Percentiles rank a stretch among this genome's conserved stretches.
Conservation (phyloP, 352 stramenopile genomes). For the Globisporangium emineosum region DNA sequence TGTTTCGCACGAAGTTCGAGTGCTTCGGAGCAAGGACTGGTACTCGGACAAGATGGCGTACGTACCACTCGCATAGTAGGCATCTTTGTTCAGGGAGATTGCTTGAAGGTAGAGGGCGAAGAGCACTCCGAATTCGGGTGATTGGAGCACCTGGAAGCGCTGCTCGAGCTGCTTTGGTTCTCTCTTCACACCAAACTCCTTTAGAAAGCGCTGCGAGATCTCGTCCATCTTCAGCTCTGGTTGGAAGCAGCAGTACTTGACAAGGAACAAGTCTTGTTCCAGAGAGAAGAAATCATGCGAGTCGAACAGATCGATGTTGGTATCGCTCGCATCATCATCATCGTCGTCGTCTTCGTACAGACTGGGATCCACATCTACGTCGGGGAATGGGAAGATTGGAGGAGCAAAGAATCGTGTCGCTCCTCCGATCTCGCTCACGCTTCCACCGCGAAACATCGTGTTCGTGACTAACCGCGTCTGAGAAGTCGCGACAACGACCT, state of each 20-base stretch:
- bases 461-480: neutral
- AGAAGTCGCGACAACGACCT: neutral
- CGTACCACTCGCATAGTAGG: constrained; percentile 23
- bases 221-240: constrained; percentile 36
- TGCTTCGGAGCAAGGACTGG: constrained; percentile 43
- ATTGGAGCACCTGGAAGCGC: constrained; percentile 39
- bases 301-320: constrained; percentile 40
- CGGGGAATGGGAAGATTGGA: constrained; percentile 32
- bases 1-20: constrained; percentile 52
- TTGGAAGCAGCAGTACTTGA: constrained; percentile 57
- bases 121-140: constrained; percentile 31
- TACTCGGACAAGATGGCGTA: constrained; percentile 43
- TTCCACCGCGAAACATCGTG: constrained; percentile 5
- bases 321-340: constrained; percentile 25
- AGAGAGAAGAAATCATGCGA: constrained; percentile 39
- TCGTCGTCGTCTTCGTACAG: constrained; percentile 27
- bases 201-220: constrained; percentile 37
- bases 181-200: constrained; percentile 37
- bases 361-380: constrained; percentile 11
- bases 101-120: constrained; percentile 54
- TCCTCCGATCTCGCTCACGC: neutral
- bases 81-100: constrained; percentile 34
- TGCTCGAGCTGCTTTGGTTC: constrained; percentile 33
- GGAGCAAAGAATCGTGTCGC: constrained; percentile 12
- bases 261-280: constrained; percentile 58